A percentile compares a stretch with the other conserved stretches of the same genome.
Conservation (phyloP, 2,329 filamentous ascomycete species). For the Ophiostoma populinum region DNA sequence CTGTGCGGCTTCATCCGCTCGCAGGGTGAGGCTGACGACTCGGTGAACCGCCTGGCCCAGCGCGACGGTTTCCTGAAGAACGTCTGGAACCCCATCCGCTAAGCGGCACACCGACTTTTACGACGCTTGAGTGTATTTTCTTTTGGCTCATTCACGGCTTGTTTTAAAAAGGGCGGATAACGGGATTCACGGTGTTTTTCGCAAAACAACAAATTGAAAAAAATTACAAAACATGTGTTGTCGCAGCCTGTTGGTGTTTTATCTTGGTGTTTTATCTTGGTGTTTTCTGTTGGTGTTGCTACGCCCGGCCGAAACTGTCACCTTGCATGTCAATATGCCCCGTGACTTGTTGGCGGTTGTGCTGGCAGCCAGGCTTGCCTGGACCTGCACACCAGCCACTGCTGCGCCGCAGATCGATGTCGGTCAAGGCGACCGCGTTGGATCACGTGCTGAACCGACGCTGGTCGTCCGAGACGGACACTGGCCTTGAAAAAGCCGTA, state of each 20-base stretch:
- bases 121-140: background rate
- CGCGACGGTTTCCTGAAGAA: slow-evolving; percentile 91
- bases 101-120: slow-evolving; percentile 20
- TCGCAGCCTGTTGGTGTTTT: background rate
- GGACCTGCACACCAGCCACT: no score
- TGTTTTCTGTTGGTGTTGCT: no score
- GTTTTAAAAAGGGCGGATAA: background rate
- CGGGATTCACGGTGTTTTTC: background rate
- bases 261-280: background rate
- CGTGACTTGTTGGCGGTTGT: no score
- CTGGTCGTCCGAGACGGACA: background rate
- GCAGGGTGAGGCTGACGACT: slow-evolving; percentile 95
- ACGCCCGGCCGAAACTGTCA: no score
- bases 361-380: no score
- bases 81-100: slow-evolving; percentile 72
- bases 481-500: slow-evolving; percentile 45
- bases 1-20: slow-evolving; percentile 95
- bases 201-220: background rate
- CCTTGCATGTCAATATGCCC: no score
- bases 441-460: no score
- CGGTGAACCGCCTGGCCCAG: slow-evolving; percentile 88
- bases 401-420: slow-evolving; percentile 2
- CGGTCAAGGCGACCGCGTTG: no score
- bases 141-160: background rate
- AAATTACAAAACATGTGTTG: background rate